Conservation (phyloP, 176 grass and related monocot genomes). For the Carex pumila region DNA sequence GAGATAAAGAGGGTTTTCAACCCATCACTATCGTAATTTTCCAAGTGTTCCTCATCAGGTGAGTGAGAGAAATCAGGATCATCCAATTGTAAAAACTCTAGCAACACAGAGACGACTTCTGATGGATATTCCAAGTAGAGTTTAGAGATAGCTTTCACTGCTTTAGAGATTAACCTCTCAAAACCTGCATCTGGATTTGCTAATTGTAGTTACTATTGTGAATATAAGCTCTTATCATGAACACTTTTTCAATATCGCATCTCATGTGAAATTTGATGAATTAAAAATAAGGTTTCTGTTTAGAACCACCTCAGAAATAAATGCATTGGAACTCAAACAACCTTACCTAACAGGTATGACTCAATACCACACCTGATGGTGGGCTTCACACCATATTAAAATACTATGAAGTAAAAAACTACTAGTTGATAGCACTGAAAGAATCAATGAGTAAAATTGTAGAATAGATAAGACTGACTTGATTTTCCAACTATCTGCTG, state of each 20-base stretch:
- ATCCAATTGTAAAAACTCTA: conserved; percentile 56
- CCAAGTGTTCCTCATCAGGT: conserved; percentile 30
- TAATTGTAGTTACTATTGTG: neutral
- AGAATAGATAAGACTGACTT: conserved; percentile 2
- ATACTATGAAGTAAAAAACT: neutral
- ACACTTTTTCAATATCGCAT: neutral
- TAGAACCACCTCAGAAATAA: neutral
- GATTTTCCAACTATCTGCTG: conserved; percentile 22
- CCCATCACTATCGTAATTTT: conserved; percentile 24
- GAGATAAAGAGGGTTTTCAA: conserved; percentile 27
- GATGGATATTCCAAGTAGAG: conserved; percentile 59
- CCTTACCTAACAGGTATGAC: neutral
- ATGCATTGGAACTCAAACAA: neutral
- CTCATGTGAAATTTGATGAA: neutral
- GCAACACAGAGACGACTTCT: conserved; percentile 54
- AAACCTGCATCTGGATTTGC: conserved; percentile 39
- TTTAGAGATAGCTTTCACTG: conserved; percentile 35
- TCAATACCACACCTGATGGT: neutral
- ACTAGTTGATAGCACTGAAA: neutral
- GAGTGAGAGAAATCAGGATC: conserved; percentile 28
- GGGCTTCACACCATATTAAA: neutral
- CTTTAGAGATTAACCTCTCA: conserved; percentile 37
- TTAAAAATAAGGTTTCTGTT: neutral
- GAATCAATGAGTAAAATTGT: neutral
- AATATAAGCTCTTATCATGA: neutral